Evolutionary conservation across 2,329 filamentous ascomycete species (phyloP).

Genomic region (Sphaerulina musiva): DNA sequence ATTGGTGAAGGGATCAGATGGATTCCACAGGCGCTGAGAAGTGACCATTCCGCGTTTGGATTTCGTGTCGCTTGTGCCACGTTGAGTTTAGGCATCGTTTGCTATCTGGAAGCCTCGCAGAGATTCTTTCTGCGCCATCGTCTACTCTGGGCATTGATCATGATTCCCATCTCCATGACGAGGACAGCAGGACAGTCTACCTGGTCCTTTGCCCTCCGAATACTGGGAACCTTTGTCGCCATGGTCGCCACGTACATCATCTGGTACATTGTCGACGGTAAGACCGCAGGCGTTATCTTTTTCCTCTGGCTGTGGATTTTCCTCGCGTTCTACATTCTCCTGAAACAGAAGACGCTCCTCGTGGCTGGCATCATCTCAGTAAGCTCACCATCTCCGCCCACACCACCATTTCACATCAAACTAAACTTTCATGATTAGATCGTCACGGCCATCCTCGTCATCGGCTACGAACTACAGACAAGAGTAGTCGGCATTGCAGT

Average conservation of each 20-base stretch:
- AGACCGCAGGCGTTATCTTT: conserved; percentile 59
- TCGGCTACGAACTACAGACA: conserved; percentile 59
- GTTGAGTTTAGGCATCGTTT: conserved; percentile 63
- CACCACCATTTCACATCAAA: not conserved
- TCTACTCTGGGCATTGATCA: conserved; percentile 71
- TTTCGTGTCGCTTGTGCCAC: conserved; percentile 66
- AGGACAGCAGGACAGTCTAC: conserved; percentile 62
- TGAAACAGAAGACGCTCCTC: conserved; percentile 61
- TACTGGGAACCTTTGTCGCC: conserved; percentile 58
- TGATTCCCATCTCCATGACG: conserved; percentile 63
- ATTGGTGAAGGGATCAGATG: conserved; percentile 56
- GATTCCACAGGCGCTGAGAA: conserved; percentile 55
- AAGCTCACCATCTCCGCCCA: not conserved
- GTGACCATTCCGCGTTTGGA: conserved; percentile 60
- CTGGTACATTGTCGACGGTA: conserved; percentile 66
- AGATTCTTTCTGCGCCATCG: conserved; percentile 62
- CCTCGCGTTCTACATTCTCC: conserved; percentile 60
- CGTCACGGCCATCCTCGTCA: conserved; percentile 46
- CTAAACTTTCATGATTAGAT: conserved; percentile 32
- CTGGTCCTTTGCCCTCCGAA: conserved; percentile 59
- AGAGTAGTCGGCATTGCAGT: conserved; percentile 54
- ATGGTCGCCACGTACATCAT: conserved; percentile 59
- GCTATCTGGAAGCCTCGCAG: conserved; percentile 57
- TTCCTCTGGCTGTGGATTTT: conserved; percentile 61
- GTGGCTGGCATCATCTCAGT: conserved; percentile 54